A percentile compares a stretch with the other conserved stretches of the same genome.
Evolutionary conservation across 1,284 basidiomycete genomes (phyloP).

Genomic region (Paramarasmius palmivorus): DNA sequence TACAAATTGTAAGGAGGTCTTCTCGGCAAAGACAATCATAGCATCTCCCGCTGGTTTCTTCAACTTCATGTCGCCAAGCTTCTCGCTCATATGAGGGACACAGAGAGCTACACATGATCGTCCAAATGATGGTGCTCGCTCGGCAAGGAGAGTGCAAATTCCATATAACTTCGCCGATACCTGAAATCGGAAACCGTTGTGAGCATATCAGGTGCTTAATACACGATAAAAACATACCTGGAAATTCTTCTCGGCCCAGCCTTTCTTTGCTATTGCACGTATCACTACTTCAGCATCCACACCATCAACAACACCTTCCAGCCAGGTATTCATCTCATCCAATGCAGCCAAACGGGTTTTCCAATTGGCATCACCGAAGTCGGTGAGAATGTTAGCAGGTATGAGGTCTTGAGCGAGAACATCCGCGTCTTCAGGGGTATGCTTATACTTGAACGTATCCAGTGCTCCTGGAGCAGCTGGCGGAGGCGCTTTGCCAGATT

Average conservation of each 20-base stretch:
- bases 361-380: slow-evolving; percentile 89
- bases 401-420: slow-evolving; percentile 75
- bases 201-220: too few relatives aligned
- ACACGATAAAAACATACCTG: slow-evolving; percentile 79
- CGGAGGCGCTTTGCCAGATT: slow-evolving; percentile 53
- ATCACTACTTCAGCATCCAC: slow-evolving; percentile 91
- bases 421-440: slow-evolving; percentile 92
- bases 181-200: too few relatives aligned
- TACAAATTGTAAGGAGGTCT: slow-evolving; percentile 93
- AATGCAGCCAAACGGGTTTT: slow-evolving; percentile 88
- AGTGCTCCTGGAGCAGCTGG: slow-evolving; percentile 51
- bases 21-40: slow-evolving; percentile 83
- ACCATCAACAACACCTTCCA: slow-evolving; percentile 65
- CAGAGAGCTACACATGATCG: slow-evolving; percentile 84
- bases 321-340: slow-evolving; percentile 86
- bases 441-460: slow-evolving; percentile 91
- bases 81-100: slow-evolving; percentile 88
- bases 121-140: slow-evolving; percentile 82
- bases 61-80: slow-evolving; percentile 94
- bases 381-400: slow-evolving; percentile 70
- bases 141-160: slow-evolving; percentile 75
- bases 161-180: slow-evolving; percentile 88
- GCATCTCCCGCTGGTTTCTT: slow-evolving; percentile 97
- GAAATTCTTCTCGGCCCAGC: slow-evolving; percentile 98
- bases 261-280: slow-evolving; percentile 90